Evolutionary conservation across 352 stramenopile genomes (phyloP), one percentile per base, ranked within the genome.

Genomic region (Phytopythium vexans): DNA sequence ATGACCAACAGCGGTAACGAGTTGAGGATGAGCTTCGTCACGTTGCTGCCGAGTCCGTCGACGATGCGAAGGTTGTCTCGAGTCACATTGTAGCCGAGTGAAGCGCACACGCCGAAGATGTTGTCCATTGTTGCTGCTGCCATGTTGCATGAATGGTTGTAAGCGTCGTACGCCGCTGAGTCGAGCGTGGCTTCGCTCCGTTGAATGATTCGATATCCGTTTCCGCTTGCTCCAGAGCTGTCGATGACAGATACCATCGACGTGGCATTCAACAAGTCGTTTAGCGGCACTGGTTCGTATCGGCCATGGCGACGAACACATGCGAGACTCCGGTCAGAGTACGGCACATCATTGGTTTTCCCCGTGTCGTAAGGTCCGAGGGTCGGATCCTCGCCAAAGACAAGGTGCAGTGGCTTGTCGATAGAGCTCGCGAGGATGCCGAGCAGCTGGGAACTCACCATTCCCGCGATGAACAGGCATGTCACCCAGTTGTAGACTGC

Each of bases 301-400:
- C 64, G 53, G 0, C 57, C 46, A 1, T 67, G 66, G 12, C 67
- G 45, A 6, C 59, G 54, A 2, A 69, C 58, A 42, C 77, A 86
- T 14, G 64, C 72, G 12, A 88, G 16, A 6, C 69, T 1, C 2
- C 77, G 74, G 43, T 86, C 77, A 0, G 70, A 70, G 42, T 69
- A 77, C 5, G 66, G 70, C 35, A 76, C 74, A 42, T 86, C 77
- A 49, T 85, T 85, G 16, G 15, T 45, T 32, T 66, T 67, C 3
- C 44, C 58, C 14, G 70, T 69, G 35, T 54, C 21, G 31, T 16
- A 7, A 16, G 63, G 63, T 10, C 37, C 60, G 16, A 44, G 16
- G 11, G 42, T 41, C n/a, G 66, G 69, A 0, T 59, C 44, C 0
- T 40, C 42, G 2, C 69, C 72, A 16, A 60, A 69, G 3, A 57